Evolutionary conservation across 1,284 basidiomycete species (phyloP).

Genomic region (Cryptococcus maquisensis): DNA sequence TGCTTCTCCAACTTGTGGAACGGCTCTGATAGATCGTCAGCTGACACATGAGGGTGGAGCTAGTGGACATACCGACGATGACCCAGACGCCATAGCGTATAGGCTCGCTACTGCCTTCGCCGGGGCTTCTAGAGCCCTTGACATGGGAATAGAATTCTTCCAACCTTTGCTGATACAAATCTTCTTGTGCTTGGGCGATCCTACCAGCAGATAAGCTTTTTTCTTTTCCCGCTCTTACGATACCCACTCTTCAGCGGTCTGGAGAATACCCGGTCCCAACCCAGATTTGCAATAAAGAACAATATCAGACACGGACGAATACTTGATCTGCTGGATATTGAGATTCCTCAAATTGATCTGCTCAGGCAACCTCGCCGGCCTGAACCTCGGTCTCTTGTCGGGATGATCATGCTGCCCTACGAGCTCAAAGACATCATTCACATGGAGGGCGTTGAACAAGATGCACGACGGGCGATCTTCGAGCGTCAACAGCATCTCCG

Average conservation of each 20-base stretch:
- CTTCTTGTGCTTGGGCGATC: slow-evolving; percentile 45
- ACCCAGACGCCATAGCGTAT: slow-evolving; percentile 82
- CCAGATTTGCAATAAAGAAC: slow-evolving; percentile 71
- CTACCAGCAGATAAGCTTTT: slow-evolving; percentile 9
- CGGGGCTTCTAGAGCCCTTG: slow-evolving; percentile 12
- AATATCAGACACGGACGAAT: slow-evolving; percentile 82
- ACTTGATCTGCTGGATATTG: slow-evolving; percentile 61
- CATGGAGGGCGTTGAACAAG: slow-evolving; percentile 44
- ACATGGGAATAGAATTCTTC: slow-evolving; percentile 37
- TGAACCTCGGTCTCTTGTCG: slow-evolving; percentile 26
- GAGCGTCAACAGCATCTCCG: slow-evolving; percentile 15
- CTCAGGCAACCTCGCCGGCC: slow-evolving; percentile 35
- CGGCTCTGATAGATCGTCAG: slow-evolving; percentile 48
- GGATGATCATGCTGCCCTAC: slow-evolving; percentile 8
- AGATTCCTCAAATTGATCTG: slow-evolving; percentile 48
- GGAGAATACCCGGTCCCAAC: slow-evolving; percentile 42
- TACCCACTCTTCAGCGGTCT: slow-evolving; percentile 52
- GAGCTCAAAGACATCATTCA: slow-evolving; percentile 46
- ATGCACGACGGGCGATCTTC: slow-evolving; percentile 37
- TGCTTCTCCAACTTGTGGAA: slow-evolving; percentile 54
- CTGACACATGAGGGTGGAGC: neutral
- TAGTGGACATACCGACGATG: slow-evolving; percentile 57
- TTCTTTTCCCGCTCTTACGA: neutral
- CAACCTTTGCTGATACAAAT: slow-evolving; percentile 39
- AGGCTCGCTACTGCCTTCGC: slow-evolving; percentile 47